These are phyloP conservation scores for Prinsepia uniflora DNA, from an alignment of 306 rosid genomes.

Conservation along the genomic window DNA sequence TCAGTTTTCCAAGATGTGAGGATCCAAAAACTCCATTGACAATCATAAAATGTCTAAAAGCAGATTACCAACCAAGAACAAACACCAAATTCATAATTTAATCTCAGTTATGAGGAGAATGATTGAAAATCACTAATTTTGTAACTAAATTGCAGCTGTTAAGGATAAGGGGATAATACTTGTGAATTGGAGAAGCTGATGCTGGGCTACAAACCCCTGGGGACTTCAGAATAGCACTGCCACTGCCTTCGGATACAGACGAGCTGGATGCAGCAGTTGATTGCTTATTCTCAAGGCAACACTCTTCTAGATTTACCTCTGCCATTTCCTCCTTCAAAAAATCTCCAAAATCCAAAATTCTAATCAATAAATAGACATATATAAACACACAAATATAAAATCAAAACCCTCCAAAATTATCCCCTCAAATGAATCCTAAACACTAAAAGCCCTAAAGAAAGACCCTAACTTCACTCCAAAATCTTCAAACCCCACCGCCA, in stretches of 20 bases:
- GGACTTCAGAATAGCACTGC: constrained; percentile 63
- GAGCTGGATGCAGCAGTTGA: constrained; percentile 76
- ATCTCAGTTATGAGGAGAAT: not conserved
- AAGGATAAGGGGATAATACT: constrained; percentile 44
- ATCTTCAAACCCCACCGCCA: constrained; percentile 28
- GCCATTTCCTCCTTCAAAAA: constrained; percentile 52
- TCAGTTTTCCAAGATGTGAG: not conserved
- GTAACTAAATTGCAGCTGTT: constrained; percentile 19
- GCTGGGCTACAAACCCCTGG: constrained; percentile 63
- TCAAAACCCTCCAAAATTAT: constrained; percentile 17
- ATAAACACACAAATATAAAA: constrained; percentile 11
- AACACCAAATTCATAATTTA: not conserved
- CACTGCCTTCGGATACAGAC: constrained; percentile 76
- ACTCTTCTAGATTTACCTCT: constrained; percentile 64
- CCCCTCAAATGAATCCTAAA: constrained; percentile 13
- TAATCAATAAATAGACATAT: constrained; percentile 24
- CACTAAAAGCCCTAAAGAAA: constrained; percentile 32
- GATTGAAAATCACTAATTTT: not conserved
- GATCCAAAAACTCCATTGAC: constrained; percentile 3
- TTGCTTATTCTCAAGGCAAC: constrained; percentile 89
- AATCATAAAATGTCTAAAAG: not conserved
- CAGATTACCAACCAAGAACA: not conserved
- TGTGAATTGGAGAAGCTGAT: constrained; percentile 58
- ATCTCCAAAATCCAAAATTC: constrained; percentile 54
- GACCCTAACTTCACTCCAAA: constrained; percentile 28